Conservation (phyloP, 129 eudicot species). For the Lactuca sativa region DNA sequence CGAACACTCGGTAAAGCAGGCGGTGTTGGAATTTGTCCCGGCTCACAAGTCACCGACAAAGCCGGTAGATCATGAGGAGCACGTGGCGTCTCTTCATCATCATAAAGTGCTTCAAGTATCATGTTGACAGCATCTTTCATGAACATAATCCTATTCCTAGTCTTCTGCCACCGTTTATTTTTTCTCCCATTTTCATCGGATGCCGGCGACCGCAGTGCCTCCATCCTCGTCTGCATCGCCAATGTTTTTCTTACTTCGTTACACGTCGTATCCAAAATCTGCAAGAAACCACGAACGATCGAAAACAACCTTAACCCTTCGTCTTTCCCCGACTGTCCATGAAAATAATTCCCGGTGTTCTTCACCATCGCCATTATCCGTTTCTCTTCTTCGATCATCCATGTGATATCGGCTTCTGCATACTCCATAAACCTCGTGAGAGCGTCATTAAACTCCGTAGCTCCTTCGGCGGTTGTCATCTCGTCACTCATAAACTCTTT, state of each 20-base stretch:
- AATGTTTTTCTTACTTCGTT: conserved; percentile 46
- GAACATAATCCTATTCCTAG: conserved; percentile 30
- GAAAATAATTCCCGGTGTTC: conserved; percentile 79
- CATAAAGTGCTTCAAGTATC: conserved; percentile 32
- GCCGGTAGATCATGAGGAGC: not conserved
- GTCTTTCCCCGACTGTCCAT: conserved; percentile 72
- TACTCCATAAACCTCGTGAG: conserved; percentile 42
- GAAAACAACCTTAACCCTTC: conserved; percentile 70
- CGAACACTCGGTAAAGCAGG: conserved; percentile 20
- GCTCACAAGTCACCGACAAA: not conserved
- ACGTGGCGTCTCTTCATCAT: conserved; percentile 6
- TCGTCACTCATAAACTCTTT: conserved; percentile 51
- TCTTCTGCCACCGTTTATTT: conserved; percentile 26
- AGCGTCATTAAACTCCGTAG: conserved; percentile 37
- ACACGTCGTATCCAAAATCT: conserved; percentile 58
- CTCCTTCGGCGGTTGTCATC: conserved; percentile 49
- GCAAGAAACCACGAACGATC: conserved; percentile 61
- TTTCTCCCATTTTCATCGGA: conserved; percentile 1
- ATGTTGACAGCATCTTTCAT: conserved; percentile 34
- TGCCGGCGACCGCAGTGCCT: not conserved
- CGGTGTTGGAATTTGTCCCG: not conserved
- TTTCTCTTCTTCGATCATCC: conserved; percentile 65
- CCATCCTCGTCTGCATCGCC: conserved; percentile 27
- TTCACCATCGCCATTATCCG: conserved; percentile 52
- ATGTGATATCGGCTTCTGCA: conserved; percentile 51